Evolutionary conservation across 139 green algal genomes (phyloP).

Genomic region (Chlorella sp.): DNA sequence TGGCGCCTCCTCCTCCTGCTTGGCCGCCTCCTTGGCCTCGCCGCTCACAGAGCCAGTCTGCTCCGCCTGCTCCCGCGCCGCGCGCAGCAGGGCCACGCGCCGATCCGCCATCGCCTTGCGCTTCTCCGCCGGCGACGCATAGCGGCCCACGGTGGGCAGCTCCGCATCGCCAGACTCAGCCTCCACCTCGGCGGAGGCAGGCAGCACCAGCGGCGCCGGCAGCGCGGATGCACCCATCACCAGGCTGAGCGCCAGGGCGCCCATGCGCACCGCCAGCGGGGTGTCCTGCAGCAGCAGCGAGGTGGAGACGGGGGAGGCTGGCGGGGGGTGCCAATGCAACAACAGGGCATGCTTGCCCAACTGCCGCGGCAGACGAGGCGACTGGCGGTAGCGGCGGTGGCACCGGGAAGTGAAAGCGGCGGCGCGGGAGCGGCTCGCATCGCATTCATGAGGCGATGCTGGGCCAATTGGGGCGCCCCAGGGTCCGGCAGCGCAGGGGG

Average conservation of each 20-base stretch:
- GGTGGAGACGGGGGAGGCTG: too few species aligned
- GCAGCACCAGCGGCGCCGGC: not conserved
- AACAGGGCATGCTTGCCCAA: not conserved
- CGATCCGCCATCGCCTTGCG: conserved; percentile 9
- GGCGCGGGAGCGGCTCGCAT: too few species aligned
- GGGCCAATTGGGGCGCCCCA: too few species aligned
- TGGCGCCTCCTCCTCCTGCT: not conserved
- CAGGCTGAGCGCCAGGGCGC: conserved; percentile 9
- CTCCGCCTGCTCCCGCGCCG: conserved; percentile 21
- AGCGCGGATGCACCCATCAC: not conserved
- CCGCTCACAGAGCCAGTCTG: not conserved
- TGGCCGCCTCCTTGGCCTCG: not conserved
- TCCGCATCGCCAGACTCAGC: not conserved
- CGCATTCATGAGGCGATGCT: too few species aligned
- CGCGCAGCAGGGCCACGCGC: not conserved
- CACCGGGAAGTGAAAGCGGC: too few species aligned
- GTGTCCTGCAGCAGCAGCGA: not conserved
- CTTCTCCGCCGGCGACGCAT: not conserved
- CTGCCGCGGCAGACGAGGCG: too few species aligned
- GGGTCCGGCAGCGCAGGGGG: too few species aligned
- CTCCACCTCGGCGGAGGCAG: not conserved
- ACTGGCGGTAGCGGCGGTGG: too few species aligned
- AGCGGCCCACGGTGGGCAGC: not conserved
- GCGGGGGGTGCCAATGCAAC: too few species aligned
- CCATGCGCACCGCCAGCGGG: not conserved